A percentile compares a stretch with the other conserved stretches of the same genome.
These are phyloP conservation scores for Cryptosporidium meleagridis DNA, from an alignment of 169 alveolate genomes.

Conservation along the genomic window DNA sequence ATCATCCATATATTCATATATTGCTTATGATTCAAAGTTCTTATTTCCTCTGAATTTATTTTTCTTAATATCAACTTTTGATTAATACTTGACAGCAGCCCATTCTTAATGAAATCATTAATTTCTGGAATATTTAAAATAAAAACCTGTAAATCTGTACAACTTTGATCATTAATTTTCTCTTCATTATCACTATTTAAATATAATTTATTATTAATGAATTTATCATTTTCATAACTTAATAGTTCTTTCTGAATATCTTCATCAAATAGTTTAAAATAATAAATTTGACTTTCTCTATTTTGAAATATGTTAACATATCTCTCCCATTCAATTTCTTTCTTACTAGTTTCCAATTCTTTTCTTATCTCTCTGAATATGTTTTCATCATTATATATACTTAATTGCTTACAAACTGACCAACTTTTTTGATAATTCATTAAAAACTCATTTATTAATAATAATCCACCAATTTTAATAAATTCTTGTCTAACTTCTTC, in stretches of 20 bases:
- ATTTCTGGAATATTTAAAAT: constrained; percentile 35
- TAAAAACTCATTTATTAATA: constrained; percentile 1
- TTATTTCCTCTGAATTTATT: not conserved
- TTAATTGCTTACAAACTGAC: constrained; percentile 47
- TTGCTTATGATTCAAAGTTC: constrained; percentile 6
- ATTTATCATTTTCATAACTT: not conserved
- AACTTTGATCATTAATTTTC: not conserved
- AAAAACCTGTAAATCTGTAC: not conserved
- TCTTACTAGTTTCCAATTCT: not conserved
- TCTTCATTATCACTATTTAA: not conserved
- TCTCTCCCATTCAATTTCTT: constrained; percentile 16
- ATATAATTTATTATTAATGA: not conserved
- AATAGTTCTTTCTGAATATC: constrained; percentile 9
- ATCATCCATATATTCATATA: constrained; percentile 48
- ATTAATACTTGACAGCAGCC: not conserved
- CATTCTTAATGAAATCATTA: constrained; percentile 14
- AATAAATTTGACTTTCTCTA: constrained; percentile 5
- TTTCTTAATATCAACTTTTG: not conserved
- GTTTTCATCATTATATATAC: constrained; percentile 13
- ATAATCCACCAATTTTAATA: constrained; percentile 44
- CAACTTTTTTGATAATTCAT: constrained; percentile 21
- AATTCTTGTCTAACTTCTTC: constrained; percentile 40
- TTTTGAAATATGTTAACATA: constrained; percentile 5
- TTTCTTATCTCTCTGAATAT: not conserved
- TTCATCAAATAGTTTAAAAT: constrained; percentile 20